Evolutionary conservation across 257 asterid species (phyloP).

Genomic region (Paulownia fortunei): DNA sequence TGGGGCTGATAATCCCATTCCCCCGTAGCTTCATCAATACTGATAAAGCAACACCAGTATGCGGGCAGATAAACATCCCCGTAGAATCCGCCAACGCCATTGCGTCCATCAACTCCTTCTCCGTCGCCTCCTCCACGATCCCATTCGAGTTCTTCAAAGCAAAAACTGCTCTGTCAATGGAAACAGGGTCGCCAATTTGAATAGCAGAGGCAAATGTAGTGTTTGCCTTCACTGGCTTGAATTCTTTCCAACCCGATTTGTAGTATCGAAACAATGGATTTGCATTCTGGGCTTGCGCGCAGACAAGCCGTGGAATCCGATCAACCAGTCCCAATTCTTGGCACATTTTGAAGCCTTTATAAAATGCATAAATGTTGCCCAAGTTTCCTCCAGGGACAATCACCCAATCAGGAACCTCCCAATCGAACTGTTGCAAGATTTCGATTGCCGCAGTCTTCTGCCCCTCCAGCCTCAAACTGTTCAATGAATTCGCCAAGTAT

Average conservation of each 20-base stretch:
- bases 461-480: constrained; percentile 57
- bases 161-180: constrained; percentile 56
- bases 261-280: constrained; percentile 52
- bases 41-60: constrained; percentile 60
- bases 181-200: constrained; percentile 72
- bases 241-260: constrained; percentile 52
- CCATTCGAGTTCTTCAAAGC: constrained; percentile 54
- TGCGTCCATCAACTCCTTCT: constrained; percentile 67
- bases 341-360: constrained; percentile 68
- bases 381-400: constrained; percentile 65
- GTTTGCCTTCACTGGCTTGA: constrained; percentile 41
- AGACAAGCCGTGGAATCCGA: constrained; percentile 55
- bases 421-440: constrained; percentile 60
- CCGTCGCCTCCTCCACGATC: constrained; percentile 64
- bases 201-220: constrained; percentile 62
- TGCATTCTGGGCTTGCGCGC: constrained; percentile 64
- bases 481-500: constrained; percentile 58
- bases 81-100: constrained; percentile 69
- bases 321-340: constrained; percentile 57
- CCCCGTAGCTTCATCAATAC: constrained; percentile 55
- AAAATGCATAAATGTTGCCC: constrained; percentile 62
- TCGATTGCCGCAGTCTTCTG: constrained; percentile 67
- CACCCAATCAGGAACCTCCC: constrained; percentile 77
- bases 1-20: constrained; percentile 48
- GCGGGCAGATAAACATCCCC: constrained; percentile 69